Percentiles rank a stretch among this genome's conserved stretches.
phyloP scores from a whole-genome alignment of 441 rosid genomes.

The Bocquillonia castaneifolia region DNA sequence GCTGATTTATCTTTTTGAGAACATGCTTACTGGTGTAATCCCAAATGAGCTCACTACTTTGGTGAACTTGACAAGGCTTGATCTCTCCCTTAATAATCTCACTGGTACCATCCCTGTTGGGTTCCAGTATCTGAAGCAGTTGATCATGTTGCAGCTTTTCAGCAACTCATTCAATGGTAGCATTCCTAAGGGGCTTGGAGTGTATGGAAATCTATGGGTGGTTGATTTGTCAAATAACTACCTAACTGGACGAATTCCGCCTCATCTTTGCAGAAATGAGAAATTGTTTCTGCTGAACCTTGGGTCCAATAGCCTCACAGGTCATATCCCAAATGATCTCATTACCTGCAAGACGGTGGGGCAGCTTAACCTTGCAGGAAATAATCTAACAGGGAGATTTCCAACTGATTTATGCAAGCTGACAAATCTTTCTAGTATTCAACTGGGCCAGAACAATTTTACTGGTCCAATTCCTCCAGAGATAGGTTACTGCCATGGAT shows the following conservation, averaged over 20 bases:
- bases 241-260: slow-evolving; percentile 67
- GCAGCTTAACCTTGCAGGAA: slow-evolving; percentile 62
- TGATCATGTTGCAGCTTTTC: slow-evolving; percentile 75
- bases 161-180: slow-evolving; percentile 55
- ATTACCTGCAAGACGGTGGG: slow-evolving; percentile 55
- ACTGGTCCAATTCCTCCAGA: slow-evolving; percentile 61
- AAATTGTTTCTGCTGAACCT: slow-evolving; percentile 57
- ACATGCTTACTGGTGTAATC: slow-evolving; percentile 61
- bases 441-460: slow-evolving; percentile 65
- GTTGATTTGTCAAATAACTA: slow-evolving; percentile 75
- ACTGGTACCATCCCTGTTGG: slow-evolving; percentile 70
- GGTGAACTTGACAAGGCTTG: slow-evolving; percentile 70
- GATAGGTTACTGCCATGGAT: slow-evolving; percentile 49
- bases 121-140: slow-evolving; percentile 55
- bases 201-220: slow-evolving; percentile 64
- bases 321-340: slow-evolving; percentile 59
- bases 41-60: slow-evolving; percentile 60
- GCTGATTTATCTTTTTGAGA: slow-evolving; percentile 75
- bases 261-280: slow-evolving; percentile 49
- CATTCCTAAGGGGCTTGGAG: slow-evolving; percentile 71
- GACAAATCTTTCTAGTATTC: slow-evolving; percentile 57
- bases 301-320: slow-evolving; percentile 59
- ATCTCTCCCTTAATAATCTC: slow-evolving; percentile 75
- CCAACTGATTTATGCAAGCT: slow-evolving; percentile 64
- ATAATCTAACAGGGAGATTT: slow-evolving; percentile 58